Evolutionary conservation across 352 stramenopile species (phyloP).

Genomic region (Phytophthora rubi): DNA sequence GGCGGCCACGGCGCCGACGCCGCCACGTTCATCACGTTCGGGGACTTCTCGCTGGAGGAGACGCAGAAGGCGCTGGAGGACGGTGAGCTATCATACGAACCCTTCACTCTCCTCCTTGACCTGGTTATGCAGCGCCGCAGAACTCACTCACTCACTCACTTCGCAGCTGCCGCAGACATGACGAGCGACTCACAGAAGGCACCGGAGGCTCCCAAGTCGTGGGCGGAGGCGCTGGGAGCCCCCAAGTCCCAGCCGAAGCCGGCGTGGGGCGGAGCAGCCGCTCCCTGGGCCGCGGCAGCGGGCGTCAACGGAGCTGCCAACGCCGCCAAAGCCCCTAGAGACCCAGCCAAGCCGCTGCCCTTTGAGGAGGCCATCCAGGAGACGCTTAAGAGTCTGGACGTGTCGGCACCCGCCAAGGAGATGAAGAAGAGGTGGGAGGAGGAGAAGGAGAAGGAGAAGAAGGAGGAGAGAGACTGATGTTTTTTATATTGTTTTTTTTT

Average conservation of each 20-base stretch:
- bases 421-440: slow-evolving; percentile 78
- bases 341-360: slow-evolving; percentile 30
- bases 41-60: slow-evolving; percentile 82
- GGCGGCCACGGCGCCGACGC: slow-evolving; percentile 17
- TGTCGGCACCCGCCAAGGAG: slow-evolving; percentile 70
- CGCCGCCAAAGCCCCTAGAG: not conserved
- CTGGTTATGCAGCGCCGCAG: not conserved
- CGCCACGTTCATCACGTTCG: slow-evolving; percentile 62
- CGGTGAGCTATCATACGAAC: slow-evolving; percentile 30
- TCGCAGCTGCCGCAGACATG: slow-evolving; percentile 27
- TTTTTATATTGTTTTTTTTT: not conserved
- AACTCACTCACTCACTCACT: not conserved
- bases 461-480: not conserved
- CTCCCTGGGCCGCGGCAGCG: slow-evolving; percentile 24
- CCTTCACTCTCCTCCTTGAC: not conserved
- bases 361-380: slow-evolving; percentile 79
- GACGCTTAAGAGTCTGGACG: slow-evolving; percentile 57
- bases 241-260: slow-evolving; percentile 36
- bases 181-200: slow-evolving; percentile 8
- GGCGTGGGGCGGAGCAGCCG: slow-evolving; percentile 32
- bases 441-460: not conserved
- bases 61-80: slow-evolving; percentile 52
- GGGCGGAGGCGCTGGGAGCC: slow-evolving; percentile 60
- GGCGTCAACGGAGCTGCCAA: not conserved
- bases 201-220: slow-evolving; percentile 49